Base-by-base conservation (phyloP, 2,329 filamentous ascomycete genomes). In the Aschersonia sp. region DNA sequence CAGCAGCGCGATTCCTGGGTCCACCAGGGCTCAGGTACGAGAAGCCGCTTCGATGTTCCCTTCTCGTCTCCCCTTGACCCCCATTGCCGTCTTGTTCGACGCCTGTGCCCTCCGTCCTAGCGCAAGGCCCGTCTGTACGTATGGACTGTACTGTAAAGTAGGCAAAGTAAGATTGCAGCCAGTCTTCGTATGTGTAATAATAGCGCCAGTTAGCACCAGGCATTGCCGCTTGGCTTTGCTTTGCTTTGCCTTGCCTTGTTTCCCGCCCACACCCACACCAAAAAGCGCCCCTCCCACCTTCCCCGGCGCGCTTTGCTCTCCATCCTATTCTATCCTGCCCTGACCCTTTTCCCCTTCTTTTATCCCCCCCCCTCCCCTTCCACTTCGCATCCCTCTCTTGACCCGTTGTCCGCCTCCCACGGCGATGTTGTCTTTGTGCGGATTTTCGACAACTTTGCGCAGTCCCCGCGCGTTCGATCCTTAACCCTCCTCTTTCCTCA, bases 381-480 rank as follows among this genome's bases (percentile, higher is more conserved):
- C 12, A 9, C 35, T 37, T 22, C 22, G 4, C 2, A 2, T 37
- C 35, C 8, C 5, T 37, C 35, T 56, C 46, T 44, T 48, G 44
- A 47, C 60, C 54, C 55, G 54, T 59, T 56, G 57, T 54, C 50
- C 56, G 58, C 58, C 59, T 59, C 57, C 53, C 50, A 49, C 32
- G 59, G 58, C 59, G 61, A 61, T 59, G 60, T 60, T 59, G 58
- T 56, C 48, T 52, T 55, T 42, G 39, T 48, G 49, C 49, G 58
- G 58, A 14, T 56, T 56, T 57, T 57, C 59, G 58, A 61, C 59
- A 58, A 56, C 56, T 54, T 53, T 40, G 48, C 46, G 45, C 50
- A 45, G 51, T 50, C 48, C n/a, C 44, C 40, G 49, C 49, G 49
- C 49, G 49, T 51, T 51, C 47, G 45, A 49, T 51, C 47, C 45